Evolutionary conservation across 169 alveolate genomes (phyloP).

Genomic region (Theileria orientalis): DNA sequence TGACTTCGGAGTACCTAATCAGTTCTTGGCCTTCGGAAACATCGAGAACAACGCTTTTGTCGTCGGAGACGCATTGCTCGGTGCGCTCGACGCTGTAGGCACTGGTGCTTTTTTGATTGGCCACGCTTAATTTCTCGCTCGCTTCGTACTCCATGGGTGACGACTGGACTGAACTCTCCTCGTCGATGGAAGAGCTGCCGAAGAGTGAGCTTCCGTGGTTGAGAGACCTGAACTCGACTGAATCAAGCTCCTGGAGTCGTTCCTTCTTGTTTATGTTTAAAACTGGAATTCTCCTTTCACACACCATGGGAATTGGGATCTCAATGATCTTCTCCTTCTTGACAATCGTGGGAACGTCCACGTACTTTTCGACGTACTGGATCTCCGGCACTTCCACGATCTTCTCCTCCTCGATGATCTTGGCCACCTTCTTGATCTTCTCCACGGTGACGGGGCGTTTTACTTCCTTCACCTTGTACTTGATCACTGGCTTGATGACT

Average conservation of each 20-base stretch:
- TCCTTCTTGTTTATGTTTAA: conserved; percentile 80
- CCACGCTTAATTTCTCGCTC: no score
- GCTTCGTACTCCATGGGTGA: no score
- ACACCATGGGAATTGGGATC: conserved; percentile 84
- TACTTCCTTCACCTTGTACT: conserved; percentile 81
- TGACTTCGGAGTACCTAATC: no score
- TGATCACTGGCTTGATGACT: conserved; percentile 84
- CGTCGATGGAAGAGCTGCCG: background rate
- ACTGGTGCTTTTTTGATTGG: background rate
- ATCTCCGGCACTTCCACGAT: conserved; percentile 87
- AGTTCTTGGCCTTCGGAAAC: no score
- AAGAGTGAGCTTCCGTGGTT: background rate
- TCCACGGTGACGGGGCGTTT: conserved; percentile 86
- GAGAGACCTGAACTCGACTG: conserved; percentile 31
- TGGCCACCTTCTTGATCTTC: conserved; percentile 82
- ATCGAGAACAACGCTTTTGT: no score
- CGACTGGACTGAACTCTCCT: background rate
- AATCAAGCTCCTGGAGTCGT: conserved; percentile 81
- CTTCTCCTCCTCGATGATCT: conserved; percentile 84
- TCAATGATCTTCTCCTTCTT: conserved; percentile 85
- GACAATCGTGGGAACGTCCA: conserved; percentile 86
- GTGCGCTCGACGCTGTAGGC: background rate
- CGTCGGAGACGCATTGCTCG: background rate
- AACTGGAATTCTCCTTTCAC: conserved; percentile 87
- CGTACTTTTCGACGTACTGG: conserved; percentile 80